Evolutionary conservation across 2,329 filamentous ascomycete genomes (phyloP).

Genomic region (Colletotrichum paranaense): DNA sequence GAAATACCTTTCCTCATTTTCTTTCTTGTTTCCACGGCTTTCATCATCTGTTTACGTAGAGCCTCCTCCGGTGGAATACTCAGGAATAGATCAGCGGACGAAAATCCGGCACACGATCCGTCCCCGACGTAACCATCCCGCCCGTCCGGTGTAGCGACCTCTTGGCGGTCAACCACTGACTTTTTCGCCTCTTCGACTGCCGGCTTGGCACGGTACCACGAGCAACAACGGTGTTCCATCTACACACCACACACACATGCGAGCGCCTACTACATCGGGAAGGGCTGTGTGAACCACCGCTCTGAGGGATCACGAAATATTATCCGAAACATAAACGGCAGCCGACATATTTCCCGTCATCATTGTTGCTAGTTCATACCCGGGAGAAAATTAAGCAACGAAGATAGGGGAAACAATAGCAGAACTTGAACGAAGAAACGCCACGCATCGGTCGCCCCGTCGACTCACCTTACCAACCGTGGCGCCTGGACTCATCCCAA

Average conservation of each 20-base stretch:
- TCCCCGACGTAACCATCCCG: not conserved
- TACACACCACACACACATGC: conserved; percentile 11
- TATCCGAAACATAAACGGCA: not conserved
- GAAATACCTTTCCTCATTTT: not conserved
- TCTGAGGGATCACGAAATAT: not conserved
- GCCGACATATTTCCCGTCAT: not conserved
- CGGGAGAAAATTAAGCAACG: too few species aligned
- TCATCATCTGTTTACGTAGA: not conserved
- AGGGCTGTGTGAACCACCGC: not conserved
- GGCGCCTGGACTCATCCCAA: not conserved
- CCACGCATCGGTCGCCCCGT: not conserved
- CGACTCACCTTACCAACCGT: not conserved
- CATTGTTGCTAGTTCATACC: not conserved
- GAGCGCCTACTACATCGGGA: conserved; percentile 24
- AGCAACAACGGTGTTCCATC: not conserved
- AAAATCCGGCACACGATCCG: not conserved
- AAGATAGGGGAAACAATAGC: not conserved
- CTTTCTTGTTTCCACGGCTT: not conserved
- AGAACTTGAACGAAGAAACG: not conserved
- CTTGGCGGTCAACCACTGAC: conserved; percentile 4
- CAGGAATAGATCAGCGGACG: not conserved
- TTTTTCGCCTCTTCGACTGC: conserved; percentile 13
- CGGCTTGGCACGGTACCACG: conserved; percentile 28
- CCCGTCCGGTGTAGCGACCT: not conserved
- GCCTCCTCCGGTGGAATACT: not conserved